Percentiles rank a stretch among this genome's conserved stretches.
These are phyloP conservation scores for Sugiyamaella paludigena DNA, from an alignment of 1,139 yeast species.

Conservation along the genomic window DNA sequence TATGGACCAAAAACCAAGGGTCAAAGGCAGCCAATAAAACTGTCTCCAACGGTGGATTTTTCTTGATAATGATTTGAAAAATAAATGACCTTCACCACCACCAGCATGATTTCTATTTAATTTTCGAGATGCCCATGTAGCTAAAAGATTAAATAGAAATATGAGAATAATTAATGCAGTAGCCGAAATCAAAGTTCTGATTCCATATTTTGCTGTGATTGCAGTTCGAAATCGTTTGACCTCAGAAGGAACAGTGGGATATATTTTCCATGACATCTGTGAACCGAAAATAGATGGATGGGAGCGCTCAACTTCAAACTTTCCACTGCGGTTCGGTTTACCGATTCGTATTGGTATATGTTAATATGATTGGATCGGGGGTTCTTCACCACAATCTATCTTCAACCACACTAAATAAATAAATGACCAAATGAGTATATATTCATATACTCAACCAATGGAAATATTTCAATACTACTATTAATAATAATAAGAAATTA, in stretches of 20 bases:
- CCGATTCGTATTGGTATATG: too few relatives aligned
- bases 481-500: too few relatives aligned
- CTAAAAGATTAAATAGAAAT: slow-evolving; percentile 14
- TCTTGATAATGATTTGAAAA: slow-evolving; percentile 1
- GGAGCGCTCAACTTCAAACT: too few relatives aligned
- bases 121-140: slow-evolving; percentile 7
- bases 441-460: too few relatives aligned
- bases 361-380: too few relatives aligned
- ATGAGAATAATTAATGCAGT: slow-evolving; percentile 18
- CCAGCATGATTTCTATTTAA: slow-evolving; percentile 3
- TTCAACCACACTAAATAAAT: too few relatives aligned
- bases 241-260: slow-evolving; percentile 22
- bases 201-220: slow-evolving; percentile 44
- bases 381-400: too few relatives aligned
- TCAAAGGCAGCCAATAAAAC: slow-evolving; percentile 15
- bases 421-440: too few relatives aligned
- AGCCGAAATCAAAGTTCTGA: slow-evolving; percentile 20
- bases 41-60: slow-evolving; percentile 1
- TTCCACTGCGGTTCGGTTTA: too few relatives aligned
- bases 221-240: slow-evolving; percentile 34
- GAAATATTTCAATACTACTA: too few relatives aligned
- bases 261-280: slow-evolving; percentile 14
- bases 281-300: too few relatives aligned
- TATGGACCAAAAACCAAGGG: slow-evolving; percentile 26
- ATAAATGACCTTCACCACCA: too few relatives aligned